phyloP scores from a whole-genome alignment of 352 stramenopile genomes.

The Pythium rhizo-oryzae region DNA sequence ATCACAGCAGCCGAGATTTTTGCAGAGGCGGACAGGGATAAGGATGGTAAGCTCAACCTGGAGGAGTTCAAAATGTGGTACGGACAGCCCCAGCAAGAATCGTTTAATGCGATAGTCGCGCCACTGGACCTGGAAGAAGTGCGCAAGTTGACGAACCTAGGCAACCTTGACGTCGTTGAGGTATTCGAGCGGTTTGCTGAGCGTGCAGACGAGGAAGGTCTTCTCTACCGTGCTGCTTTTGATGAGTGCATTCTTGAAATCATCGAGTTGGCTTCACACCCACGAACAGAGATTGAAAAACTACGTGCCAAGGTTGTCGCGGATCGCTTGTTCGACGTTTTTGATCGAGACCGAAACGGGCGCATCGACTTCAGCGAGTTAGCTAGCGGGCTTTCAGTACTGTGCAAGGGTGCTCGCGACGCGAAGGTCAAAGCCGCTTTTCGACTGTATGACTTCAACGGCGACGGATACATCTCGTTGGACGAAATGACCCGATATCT shows the following conservation, averaged over 20 bases:
- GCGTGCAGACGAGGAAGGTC: slow-evolving; percentile 55
- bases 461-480: slow-evolving; percentile 81
- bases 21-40: slow-evolving; percentile 82
- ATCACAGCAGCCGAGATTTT: slow-evolving; percentile 86
- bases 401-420: slow-evolving; percentile 80
- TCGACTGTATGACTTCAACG: slow-evolving; percentile 86
- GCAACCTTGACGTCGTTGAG: slow-evolving; percentile 81
- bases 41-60: slow-evolving; percentile 82
- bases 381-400: slow-evolving; percentile 77
- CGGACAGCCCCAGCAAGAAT: slow-evolving; percentile 56
- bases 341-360: slow-evolving; percentile 78
- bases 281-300: slow-evolving; percentile 64
- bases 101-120: slow-evolving; percentile 74
- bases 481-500: slow-evolving; percentile 90
- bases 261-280: slow-evolving; percentile 64
- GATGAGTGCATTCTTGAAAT: slow-evolving; percentile 77
- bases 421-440: slow-evolving; percentile 88
- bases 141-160: slow-evolving; percentile 78
- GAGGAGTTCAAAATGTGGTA: slow-evolving; percentile 90
- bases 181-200: slow-evolving; percentile 88
- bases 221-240: slow-evolving; percentile 71
- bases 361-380: slow-evolving; percentile 89
- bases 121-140: slow-evolving; percentile 82
- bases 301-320: slow-evolving; percentile 70
- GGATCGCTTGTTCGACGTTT: slow-evolving; percentile 80